Evolutionary conservation across 2,329 filamentous ascomycete species (phyloP).

Genomic region (Ophiobolus disseminans): DNA sequence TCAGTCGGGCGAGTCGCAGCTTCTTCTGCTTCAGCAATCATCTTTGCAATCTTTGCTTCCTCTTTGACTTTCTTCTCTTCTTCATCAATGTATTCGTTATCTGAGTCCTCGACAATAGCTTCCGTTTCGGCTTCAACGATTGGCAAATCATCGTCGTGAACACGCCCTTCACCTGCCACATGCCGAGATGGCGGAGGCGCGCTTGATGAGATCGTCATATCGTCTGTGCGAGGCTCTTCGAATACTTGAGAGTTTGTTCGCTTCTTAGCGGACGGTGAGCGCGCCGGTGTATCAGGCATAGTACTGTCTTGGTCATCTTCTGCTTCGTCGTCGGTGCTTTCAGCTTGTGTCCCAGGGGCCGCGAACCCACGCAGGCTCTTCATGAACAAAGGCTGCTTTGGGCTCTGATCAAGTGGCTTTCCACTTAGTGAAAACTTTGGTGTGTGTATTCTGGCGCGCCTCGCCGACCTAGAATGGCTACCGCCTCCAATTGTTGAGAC

Average conservation of each 20-base stretch:
- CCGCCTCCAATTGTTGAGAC: constrained; percentile 68
- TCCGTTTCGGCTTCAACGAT: neutral
- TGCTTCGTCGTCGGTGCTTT: constrained; percentile 36
- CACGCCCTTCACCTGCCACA: constrained; percentile 5
- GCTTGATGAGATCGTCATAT: constrained; percentile 23
- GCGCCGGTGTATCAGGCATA: constrained; percentile 19
- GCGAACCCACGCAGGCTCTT: constrained; percentile 60
- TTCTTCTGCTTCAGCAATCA: constrained; percentile 57
- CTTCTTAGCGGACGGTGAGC: constrained; percentile 24
- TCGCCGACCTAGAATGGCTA: constrained; percentile 56
- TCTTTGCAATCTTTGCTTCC: constrained; percentile 52
- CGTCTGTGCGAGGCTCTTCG: constrained; percentile 23
- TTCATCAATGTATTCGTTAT: constrained; percentile 61
- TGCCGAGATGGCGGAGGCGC: constrained; percentile 5
- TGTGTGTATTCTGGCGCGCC: constrained; percentile 52
- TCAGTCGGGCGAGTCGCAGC: constrained; percentile 52
- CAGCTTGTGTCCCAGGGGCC: constrained; percentile 59
- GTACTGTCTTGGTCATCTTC: constrained; percentile 23
- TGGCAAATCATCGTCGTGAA: constrained; percentile 6
- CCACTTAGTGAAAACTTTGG: constrained; percentile 45
- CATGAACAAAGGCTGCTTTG: constrained; percentile 49
- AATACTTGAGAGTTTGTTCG: constrained; percentile 11
- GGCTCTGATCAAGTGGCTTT: constrained; percentile 35
- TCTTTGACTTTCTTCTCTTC: constrained; percentile 61
- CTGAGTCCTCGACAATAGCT: constrained; percentile 28